Evolutionary conservation across 257 asterid species (phyloP), one percentile per base, ranked within the genome.

Genomic region (Przewalskia tangutica): DNA sequence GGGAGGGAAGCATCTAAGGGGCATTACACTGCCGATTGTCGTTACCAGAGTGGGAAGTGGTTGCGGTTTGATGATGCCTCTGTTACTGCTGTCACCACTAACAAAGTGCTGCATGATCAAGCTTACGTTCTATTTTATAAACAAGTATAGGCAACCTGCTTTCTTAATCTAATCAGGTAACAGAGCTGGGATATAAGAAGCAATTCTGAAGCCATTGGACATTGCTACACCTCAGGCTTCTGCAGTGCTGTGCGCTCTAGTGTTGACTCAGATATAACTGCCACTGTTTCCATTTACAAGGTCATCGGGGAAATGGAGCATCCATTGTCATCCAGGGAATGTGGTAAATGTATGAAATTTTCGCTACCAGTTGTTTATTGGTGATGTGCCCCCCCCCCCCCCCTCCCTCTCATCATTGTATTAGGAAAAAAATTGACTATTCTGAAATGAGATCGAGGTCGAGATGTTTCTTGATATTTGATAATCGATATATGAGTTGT

Each of bases 1-100:
- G 99, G 99, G 38, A 91, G 88, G 84, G 98, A 92, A 88, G 93
- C 99, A 23, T 93, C 99, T 0, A 95, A 87, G 86, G 99, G 98
- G 42, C 99, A 95, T 85, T 95, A 95, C 66, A 95, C 99, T 50
- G 93, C 98, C 18, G 97, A 93, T 79, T 92, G 89, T 6, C 89
- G 89, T 27, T 60, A 81, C 78, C 84, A 89, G 8, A 87, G 84
- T 55, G 94, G 97, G 75, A 92, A 85, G 82, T 95, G 99, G 99
- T 78, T 95, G 80, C 91, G 98, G 55, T 95, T 90, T 68, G 99
- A 95, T 56, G 99, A 95, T 58, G 91, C 94, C 58, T 85, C 93
- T 77, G 91, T 93, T 73, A 77, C 89, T 73, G 86, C 91, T 66
- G 86, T 95, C 66, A 66, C 80, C 84, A 85, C 89, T 3, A 87